Evolutionary conservation across 2,329 filamentous ascomycete species (phyloP).

Genomic region (Blumeria hordei): DNA sequence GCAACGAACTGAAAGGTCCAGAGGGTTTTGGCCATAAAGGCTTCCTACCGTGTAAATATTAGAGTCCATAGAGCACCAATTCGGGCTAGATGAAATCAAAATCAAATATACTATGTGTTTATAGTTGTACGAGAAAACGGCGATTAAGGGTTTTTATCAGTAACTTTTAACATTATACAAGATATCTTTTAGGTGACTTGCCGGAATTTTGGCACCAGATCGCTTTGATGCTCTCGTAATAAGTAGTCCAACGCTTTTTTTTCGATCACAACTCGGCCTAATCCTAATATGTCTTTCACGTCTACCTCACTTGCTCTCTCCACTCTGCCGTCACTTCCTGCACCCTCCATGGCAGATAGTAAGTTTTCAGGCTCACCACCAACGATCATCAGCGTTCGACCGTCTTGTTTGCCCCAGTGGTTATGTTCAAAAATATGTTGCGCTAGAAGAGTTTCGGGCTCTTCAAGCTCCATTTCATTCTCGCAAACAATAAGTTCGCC

Average conservation of each 20-base stretch:
- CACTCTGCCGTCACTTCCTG: conserved; percentile 42
- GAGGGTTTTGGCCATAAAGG: background rate
- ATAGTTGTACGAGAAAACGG: background rate
- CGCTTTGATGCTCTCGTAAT: conserved; percentile 46
- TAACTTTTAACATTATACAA: conserved; percentile 5
- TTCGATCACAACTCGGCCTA: conserved; percentile 70
- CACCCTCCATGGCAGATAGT: conserved; percentile 37
- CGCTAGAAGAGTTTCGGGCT: conserved; percentile 29
- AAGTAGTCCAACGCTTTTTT: conserved; percentile 53
- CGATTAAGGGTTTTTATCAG: background rate
- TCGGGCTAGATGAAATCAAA: background rate
- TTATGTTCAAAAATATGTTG: conserved; percentile 46
- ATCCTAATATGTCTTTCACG: conserved; percentile 80
- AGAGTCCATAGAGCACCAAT: background rate
- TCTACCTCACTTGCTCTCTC: conserved; percentile 60
- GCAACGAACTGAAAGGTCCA: no score
- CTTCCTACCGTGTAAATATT: background rate
- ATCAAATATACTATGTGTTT: background rate
- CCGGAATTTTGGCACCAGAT: conserved; percentile 20
- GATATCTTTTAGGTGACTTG: conserved; percentile 1
- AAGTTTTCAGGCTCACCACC: conserved; percentile 33
- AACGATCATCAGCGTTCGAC: conserved; percentile 56
- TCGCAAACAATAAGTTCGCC: conserved; percentile 75
- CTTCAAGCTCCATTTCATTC: conserved; percentile 42
- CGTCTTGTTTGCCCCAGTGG: conserved; percentile 39